Conservation (phyloP, 2,329 filamentous ascomycete species). For the Phaeoacremonium minimum region DNA sequence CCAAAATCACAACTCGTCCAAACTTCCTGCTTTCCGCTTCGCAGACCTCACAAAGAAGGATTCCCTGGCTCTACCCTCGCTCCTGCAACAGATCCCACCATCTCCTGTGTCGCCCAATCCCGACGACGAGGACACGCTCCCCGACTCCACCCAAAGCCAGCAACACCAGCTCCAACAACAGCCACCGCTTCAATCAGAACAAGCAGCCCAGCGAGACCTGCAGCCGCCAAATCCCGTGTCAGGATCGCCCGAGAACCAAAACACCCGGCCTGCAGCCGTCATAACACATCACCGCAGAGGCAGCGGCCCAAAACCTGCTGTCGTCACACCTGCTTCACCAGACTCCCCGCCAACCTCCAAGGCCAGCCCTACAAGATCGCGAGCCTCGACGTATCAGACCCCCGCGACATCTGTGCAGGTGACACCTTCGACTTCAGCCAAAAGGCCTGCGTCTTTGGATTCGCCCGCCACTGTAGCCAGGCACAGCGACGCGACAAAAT, state of each 20-base stretch:
- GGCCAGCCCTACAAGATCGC: constrained; percentile 21
- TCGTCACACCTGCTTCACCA: constrained; percentile 7
- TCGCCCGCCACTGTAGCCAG: constrained; percentile 13
- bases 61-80: constrained; percentile 24
- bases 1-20: constrained; percentile 50
- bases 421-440: constrained; percentile 16
- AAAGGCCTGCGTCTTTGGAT: constrained; percentile 32
- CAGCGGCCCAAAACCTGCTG: constrained; percentile 11
- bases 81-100: constrained; percentile 30
- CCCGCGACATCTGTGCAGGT: constrained; percentile 15
- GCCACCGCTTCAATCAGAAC: constrained; percentile 5
- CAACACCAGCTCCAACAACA: constrained; percentile 14
- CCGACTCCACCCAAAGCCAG: constrained; percentile 5
- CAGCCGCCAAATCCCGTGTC: constrained; percentile 5
- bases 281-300: not conserved
- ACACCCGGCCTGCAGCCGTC: constrained; percentile 6
- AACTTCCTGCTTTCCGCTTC: constrained; percentile 51
- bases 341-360: constrained; percentile 11
- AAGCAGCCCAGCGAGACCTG: not conserved
- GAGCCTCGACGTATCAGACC: constrained; percentile 31
- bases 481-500: not conserved
- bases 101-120: constrained; percentile 14
- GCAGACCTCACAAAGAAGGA: constrained; percentile 39
- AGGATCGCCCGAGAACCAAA: not conserved
- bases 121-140: constrained; percentile 5